Evolutionary conservation across 257 asterid species (phyloP).

Genomic region (Gentiana macrophylla): DNA sequence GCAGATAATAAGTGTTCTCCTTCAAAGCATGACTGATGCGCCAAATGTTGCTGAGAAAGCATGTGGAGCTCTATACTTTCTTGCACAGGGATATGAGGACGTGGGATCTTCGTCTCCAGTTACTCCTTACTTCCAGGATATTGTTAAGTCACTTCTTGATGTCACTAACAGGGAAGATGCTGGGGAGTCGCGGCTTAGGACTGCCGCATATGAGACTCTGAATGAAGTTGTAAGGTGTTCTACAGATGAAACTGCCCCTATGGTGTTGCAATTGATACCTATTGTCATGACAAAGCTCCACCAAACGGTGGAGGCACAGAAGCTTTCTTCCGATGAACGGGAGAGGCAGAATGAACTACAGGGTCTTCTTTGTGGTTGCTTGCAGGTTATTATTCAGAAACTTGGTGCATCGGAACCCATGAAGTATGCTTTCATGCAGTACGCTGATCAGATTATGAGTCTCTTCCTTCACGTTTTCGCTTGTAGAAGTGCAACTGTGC

Average conservation of each 20-base stretch:
- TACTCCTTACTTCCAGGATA: conserved; percentile 55
- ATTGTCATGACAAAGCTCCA: conserved; percentile 61
- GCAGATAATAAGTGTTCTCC: conserved; percentile 38
- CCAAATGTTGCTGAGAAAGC: conserved; percentile 80
- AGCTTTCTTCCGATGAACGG: conserved; percentile 61
- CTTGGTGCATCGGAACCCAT: conserved; percentile 51
- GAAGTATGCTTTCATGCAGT: conserved; percentile 49
- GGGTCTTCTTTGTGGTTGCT: conserved; percentile 80
- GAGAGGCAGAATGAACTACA: conserved; percentile 84
- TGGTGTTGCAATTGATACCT: conserved; percentile 56
- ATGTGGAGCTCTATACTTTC: conserved; percentile 77
- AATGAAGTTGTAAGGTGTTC: conserved; percentile 72
- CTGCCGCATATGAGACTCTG: conserved; percentile 69
- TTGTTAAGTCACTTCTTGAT: conserved; percentile 39
- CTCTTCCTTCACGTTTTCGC: conserved; percentile 69
- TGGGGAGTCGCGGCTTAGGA: conserved; percentile 57
- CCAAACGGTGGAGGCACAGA: conserved; percentile 45
- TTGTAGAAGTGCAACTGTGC: conserved; percentile 76
- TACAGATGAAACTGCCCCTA: conserved; percentile 46
- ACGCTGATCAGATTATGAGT: conserved; percentile 64
- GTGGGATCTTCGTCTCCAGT: conserved; percentile 23
- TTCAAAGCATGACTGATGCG: conserved; percentile 57
- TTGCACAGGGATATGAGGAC: conserved; percentile 85
- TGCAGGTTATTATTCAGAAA: conserved; percentile 78
- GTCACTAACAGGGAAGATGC: conserved; percentile 67